These are phyloP conservation scores for Hanseniaspora sp. DNA, from an alignment of 1,139 yeast genomes.

Conservation along the genomic window DNA sequence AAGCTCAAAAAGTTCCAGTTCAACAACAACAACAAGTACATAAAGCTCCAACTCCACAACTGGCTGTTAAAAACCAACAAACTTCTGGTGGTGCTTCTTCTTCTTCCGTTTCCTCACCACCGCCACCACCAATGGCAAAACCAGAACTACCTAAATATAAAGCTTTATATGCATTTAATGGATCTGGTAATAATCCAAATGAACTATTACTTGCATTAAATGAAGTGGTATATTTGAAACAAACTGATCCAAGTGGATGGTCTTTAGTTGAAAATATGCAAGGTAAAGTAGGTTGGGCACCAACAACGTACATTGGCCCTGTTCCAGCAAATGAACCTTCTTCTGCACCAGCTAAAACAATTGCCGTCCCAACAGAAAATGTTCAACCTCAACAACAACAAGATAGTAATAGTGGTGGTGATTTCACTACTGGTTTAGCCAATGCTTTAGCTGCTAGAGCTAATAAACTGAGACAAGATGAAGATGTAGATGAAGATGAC, in stretches of 20 bases:
- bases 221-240: conserved; percentile 58
- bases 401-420: conserved; percentile 24
- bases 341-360: conserved; percentile 20
- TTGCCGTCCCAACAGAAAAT: background rate
- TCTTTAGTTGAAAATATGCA: conserved; percentile 72
- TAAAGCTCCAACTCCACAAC: conserved; percentile 20
- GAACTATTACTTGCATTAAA: conserved; percentile 68
- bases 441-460: conserved; percentile 80
- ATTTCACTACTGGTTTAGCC: conserved; percentile 76
- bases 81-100: no score
- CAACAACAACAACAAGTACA: conserved; percentile 22
- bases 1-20: conserved; percentile 17
- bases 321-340: conserved; percentile 29
- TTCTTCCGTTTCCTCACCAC: conserved; percentile 54
- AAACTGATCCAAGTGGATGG: conserved; percentile 78
- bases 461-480: conserved; percentile 60
- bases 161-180: conserved; percentile 83
- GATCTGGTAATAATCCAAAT: conserved; percentile 63
- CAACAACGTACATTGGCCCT: conserved; percentile 60
- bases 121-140: conserved; percentile 46
- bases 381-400: conserved; percentile 29
- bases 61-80: conserved; percentile 16
- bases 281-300: conserved; percentile 94
- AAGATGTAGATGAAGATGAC: conserved; percentile 67
- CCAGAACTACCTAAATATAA: conserved; percentile 70